Evolutionary conservation across 1,284 basidiomycete genomes (phyloP), one percentile per base, ranked within the genome.

Genomic region (Vanrija humicola): DNA sequence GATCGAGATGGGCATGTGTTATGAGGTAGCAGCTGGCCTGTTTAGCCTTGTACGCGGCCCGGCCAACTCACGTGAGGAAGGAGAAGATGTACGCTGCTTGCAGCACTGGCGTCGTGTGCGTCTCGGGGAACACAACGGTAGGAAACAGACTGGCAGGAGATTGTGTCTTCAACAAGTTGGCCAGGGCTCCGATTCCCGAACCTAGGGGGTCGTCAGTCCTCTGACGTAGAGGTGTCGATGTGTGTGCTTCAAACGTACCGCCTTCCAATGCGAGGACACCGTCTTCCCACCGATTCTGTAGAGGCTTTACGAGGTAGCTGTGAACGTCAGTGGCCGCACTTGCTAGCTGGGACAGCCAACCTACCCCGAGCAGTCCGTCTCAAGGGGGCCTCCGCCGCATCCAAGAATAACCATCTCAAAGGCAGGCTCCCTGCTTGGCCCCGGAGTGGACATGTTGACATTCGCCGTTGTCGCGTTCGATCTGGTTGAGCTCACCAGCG

Each of bases 331-430:
- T 45, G 42, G 29, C 9, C 8, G 34, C 34, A 5, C 34, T 2
- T 12, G 5, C 12, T 34, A 16, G 15, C 14, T 38, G 15, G 46
- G 3, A 26, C 7, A 28, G 18, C 2, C 6, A 18, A 63, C 70
- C 56, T 52, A 73, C 72, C 74, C 75, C 7, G 74, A 73, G 38
- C 70, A 68, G 55, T 75, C 74, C 9, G 72, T 75, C 57, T 77
- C 75, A 0, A 75, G 55, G 10, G 75, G 75, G n/a, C 75, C 75
- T n/a, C 75, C 75, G 21, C 73, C 72, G 42, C 66, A 65, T 3
- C 74, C 75, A 10, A 77, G 58, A 18, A 75, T 72, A n/a, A 77
- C 61, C 52, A 77, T 68, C 57, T 77, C 75, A 51, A 76, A 77
- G 5, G 63, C 63, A 0, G 70, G 68, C 26, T 58, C 51, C 14